Evolutionary conservation across 768 basidiomycete genomes (phyloP).

Genomic region (Cyathus striatus): DNA sequence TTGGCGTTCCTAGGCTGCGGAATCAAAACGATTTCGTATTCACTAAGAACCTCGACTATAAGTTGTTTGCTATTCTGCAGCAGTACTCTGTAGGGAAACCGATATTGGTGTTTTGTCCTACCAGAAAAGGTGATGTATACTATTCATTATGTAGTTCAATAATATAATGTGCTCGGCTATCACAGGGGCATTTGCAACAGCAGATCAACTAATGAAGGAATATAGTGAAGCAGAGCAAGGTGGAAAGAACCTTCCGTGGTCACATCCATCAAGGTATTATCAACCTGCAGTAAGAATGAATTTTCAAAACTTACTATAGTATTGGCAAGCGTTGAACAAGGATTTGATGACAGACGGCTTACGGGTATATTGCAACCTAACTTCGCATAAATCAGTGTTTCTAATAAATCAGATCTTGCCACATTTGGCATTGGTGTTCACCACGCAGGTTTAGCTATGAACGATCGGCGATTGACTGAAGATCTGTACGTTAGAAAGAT

Average conservation of each 20-base stretch:
- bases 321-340: no score
- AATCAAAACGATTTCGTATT: constrained; percentile 80
- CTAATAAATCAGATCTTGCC: constrained; percentile 46
- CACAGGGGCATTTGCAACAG: constrained; percentile 61
- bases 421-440: constrained; percentile 80
- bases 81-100: constrained; percentile 77
- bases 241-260: constrained; percentile 63
- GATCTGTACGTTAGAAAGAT: constrained; percentile 60
- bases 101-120: constrained; percentile 83
- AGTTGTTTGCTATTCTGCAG: constrained; percentile 68
- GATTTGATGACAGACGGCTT: constrained; percentile 66
- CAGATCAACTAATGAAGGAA: constrained; percentile 71
- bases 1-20: constrained; percentile 59
- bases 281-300: no score
- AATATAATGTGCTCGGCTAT: not conserved
- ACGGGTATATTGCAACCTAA: constrained; percentile 36
- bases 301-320: no score
- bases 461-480: constrained; percentile 75
- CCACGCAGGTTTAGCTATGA: constrained; percentile 77
- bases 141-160: constrained; percentile 1
- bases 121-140: constrained; percentile 63
- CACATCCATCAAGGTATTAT: constrained; percentile 49
- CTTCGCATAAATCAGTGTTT: not conserved
- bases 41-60: constrained; percentile 62
- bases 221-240: constrained; percentile 52